Evolutionary conservation across 2,329 filamentous ascomycete genomes (phyloP).

Genomic region (Pseudopithomyces maydicus): DNA sequence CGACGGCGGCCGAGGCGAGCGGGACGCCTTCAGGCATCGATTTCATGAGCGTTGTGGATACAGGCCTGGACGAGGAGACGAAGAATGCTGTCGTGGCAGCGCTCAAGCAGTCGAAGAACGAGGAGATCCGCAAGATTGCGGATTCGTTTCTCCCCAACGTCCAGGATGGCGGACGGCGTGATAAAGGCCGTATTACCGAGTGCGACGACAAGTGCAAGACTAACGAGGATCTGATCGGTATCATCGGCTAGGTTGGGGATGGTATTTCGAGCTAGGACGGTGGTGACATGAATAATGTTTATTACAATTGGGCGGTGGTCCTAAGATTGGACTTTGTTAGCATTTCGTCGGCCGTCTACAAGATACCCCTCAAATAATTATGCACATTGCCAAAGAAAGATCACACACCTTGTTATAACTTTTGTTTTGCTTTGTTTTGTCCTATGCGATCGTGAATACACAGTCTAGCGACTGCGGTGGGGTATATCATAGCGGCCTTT

Average conservation of each 20-base stretch:
- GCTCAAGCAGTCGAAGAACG: conserved; percentile 9
- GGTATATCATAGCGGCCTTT: neutral
- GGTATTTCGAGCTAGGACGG: too few species aligned
- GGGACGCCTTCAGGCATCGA: conserved; percentile 21
- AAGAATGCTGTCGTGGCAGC: conserved; percentile 3
- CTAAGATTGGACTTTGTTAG: neutral
- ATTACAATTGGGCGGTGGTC: neutral
- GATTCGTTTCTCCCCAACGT: conserved; percentile 3
- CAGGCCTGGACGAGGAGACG: conserved; percentile 15
- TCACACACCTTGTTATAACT: neutral
- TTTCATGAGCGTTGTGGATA: conserved; percentile 17
- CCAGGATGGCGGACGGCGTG: conserved; percentile 17
- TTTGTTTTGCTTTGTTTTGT: neutral
- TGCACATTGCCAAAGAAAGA: neutral
- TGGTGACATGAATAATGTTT: neutral
- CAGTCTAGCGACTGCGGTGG: neutral
- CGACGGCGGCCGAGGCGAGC: conserved; percentile 12
- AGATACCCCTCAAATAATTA: neutral
- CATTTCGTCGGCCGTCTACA: neutral
- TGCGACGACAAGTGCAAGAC: conserved; percentile 24
- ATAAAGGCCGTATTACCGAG: conserved; percentile 7
- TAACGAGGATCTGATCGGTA: conserved; percentile 13
- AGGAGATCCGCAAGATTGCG: conserved; percentile 13
- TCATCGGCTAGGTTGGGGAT: conserved; percentile 7
- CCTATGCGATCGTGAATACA: neutral